Evolutionary conservation across 306 rosid genomes (phyloP).

Genomic region (Rubus idaeus): DNA sequence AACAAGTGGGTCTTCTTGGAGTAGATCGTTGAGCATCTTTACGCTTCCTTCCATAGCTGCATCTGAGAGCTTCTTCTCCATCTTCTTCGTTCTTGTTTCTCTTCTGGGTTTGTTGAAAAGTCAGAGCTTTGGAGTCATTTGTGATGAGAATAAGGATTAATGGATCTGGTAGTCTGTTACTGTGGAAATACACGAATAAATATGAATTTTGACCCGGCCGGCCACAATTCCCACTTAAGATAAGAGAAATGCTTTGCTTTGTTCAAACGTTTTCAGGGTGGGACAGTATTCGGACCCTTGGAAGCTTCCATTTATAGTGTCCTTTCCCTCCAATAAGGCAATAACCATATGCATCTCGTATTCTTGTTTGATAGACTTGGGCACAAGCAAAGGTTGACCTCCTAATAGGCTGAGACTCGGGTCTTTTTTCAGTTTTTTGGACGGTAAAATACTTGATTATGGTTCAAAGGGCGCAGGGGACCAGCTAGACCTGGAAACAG

Average conservation of each 20-base stretch:
- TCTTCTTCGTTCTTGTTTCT: neutral
- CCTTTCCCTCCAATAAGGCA: neutral
- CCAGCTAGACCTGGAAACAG: too few species aligned
- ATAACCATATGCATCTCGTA: neutral
- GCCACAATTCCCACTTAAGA: too few species aligned
- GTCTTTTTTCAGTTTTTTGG: too few species aligned
- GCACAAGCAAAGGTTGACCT: neutral
- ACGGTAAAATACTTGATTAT: too few species aligned
- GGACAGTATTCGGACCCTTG: neutral
- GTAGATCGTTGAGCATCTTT: constrained; percentile 16
- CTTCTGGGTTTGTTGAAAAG: neutral
- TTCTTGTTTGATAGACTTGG: neutral
- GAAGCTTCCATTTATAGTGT: neutral
- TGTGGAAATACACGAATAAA: too few species aligned
- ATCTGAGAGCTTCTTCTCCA: constrained; percentile 29
- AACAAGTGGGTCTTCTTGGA: constrained; percentile 26
- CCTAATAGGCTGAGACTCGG: too few species aligned
- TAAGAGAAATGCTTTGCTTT: neutral
- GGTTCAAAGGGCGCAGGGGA: too few species aligned
- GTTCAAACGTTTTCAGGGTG: neutral
- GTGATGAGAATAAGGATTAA: neutral
- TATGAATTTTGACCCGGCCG: too few species aligned
- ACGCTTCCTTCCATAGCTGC: constrained; percentile 18
- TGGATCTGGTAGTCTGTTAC: too few species aligned
- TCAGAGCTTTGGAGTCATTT: neutral